phyloP scores from a whole-genome alignment of 768 basidiomycete genomes.

The Podaxis pistillaris region DNA sequence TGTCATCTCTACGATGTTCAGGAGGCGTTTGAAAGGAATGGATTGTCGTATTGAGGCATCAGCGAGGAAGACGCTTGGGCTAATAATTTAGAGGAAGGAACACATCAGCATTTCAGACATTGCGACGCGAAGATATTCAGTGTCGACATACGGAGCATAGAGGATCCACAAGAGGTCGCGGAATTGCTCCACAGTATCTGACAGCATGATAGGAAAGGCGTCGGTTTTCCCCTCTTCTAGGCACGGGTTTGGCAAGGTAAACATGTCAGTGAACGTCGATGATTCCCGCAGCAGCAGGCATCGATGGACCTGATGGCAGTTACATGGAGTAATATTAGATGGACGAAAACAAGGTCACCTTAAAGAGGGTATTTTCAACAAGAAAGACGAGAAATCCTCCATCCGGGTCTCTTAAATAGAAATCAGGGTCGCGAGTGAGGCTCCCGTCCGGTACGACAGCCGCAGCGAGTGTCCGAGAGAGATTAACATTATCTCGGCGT shows the following conservation, averaged over 20 bases:
- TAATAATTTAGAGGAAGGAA: not conserved
- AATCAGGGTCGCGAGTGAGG: conserved; percentile 30
- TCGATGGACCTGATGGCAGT: conserved; percentile 39
- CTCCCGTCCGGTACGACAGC: conserved; percentile 12
- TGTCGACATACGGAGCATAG: conserved; percentile 42
- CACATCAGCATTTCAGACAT: not conserved
- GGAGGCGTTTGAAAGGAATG: conserved; percentile 36
- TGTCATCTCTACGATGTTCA: conserved; percentile 45
- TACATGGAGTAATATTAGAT: not conserved
- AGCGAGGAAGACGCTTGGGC: not conserved
- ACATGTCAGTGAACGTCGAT: conserved; percentile 42
- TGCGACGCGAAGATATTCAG: not conserved
- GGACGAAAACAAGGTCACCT: conserved; percentile 36
- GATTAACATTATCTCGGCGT: conserved; percentile 8
- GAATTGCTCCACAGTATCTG: conserved; percentile 43
- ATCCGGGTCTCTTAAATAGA: conserved; percentile 31
- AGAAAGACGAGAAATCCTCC: conserved; percentile 60
- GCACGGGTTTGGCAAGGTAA: conserved; percentile 31
- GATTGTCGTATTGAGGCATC: conserved; percentile 26
- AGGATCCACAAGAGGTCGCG: conserved; percentile 50
- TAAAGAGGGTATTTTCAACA: conserved; percentile 62
- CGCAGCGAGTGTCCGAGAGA: not conserved
- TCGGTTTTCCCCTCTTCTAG: conserved; percentile 28
- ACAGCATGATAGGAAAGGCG: conserved; percentile 33
- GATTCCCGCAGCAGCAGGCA: conserved; percentile 40